Conservation (phyloP, 2,329 filamentous ascomycete genomes). For the Fusarium protoensiforme region DNA sequence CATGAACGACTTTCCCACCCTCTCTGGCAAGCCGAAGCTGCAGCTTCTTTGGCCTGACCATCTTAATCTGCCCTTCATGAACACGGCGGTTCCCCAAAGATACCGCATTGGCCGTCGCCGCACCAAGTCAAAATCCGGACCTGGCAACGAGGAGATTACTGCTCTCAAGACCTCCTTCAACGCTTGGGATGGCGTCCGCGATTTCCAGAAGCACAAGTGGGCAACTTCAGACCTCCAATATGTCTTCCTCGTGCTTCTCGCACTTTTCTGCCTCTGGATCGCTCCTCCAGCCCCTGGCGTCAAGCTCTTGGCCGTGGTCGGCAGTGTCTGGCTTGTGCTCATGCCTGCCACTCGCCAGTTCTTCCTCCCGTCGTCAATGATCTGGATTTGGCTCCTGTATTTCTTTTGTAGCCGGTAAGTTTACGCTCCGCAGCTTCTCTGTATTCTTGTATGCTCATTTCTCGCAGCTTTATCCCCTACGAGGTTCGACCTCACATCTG, state of each 20-base stretch:
- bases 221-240: conserved; percentile 88
- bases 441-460: background rate
- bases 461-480: conserved; percentile 81
- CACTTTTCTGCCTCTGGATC: conserved; percentile 85
- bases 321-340: conserved; percentile 76
- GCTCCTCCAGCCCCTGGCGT: conserved; percentile 83
- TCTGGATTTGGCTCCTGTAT: conserved; percentile 87
- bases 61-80: conserved; percentile 55
- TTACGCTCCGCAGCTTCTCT: background rate
- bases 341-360: conserved; percentile 91
- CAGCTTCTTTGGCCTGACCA: conserved; percentile 54
- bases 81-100: conserved; percentile 54
- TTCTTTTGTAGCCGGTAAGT: conserved; percentile 93
- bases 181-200: conserved; percentile 79
- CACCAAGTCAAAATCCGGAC: conserved; percentile 53
- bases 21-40: conserved; percentile 55
- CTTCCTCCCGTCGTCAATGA: conserved; percentile 86
- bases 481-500: conserved; percentile 93
- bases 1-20: conserved; percentile 54
- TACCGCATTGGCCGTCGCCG: conserved; percentile 53
- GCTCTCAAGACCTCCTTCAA: conserved; percentile 85
- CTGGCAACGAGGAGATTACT: conserved; percentile 70
- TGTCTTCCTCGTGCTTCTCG: conserved; percentile 76
- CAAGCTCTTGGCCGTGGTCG: conserved; percentile 78
- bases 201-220: conserved; percentile 83